Evolutionary conservation across 495 filamentous ascomycete species (phyloP).

Genomic region (Penicillium waksmanii): DNA sequence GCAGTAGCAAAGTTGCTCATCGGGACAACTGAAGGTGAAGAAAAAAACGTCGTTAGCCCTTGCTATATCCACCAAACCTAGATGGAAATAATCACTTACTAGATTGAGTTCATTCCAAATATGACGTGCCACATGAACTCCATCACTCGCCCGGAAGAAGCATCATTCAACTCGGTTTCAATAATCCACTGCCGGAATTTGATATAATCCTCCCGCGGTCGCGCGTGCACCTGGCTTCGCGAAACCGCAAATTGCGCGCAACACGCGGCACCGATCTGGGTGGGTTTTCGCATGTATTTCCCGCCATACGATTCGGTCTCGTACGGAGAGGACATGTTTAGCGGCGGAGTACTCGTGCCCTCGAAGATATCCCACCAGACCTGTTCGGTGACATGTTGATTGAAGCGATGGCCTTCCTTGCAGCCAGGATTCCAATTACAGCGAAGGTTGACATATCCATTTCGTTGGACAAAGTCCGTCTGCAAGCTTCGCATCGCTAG

Average conservation of each 20-base stretch:
- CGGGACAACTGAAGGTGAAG: slow-evolving; percentile 43
- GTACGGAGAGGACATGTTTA: slow-evolving; percentile 31
- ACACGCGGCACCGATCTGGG: slow-evolving; percentile 50
- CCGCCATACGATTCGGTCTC: slow-evolving; percentile 16
- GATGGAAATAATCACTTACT: slow-evolving; percentile 33
- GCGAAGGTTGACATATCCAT: slow-evolving; percentile 69
- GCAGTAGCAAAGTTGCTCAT: slow-evolving; percentile 52
- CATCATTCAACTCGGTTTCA: slow-evolving; percentile 60
- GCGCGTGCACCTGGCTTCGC: slow-evolving; percentile 52
- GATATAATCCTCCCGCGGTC: slow-evolving; percentile 62
- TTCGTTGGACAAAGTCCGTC: slow-evolving; percentile 52
- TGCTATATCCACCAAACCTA: not conserved
- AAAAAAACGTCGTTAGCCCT: not conserved
- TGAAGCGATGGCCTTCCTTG: slow-evolving; percentile 50
- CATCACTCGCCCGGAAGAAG: slow-evolving; percentile 69
- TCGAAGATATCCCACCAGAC: slow-evolving; percentile 60
- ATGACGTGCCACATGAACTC: slow-evolving; percentile 76
- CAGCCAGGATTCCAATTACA: slow-evolving; percentile 70
- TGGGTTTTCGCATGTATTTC: slow-evolving; percentile 35
- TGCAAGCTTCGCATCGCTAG: slow-evolving; percentile 55
- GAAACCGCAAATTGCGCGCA: slow-evolving; percentile 73
- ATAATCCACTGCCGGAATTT: slow-evolving; percentile 70
- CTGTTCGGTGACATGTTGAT: slow-evolving; percentile 60
- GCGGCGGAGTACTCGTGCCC: slow-evolving; percentile 53
- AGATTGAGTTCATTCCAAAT: slow-evolving; percentile 55